Evolutionary conservation across 208 protist species (phyloP).

Genomic region (Trypanosoma scelopori): DNA sequence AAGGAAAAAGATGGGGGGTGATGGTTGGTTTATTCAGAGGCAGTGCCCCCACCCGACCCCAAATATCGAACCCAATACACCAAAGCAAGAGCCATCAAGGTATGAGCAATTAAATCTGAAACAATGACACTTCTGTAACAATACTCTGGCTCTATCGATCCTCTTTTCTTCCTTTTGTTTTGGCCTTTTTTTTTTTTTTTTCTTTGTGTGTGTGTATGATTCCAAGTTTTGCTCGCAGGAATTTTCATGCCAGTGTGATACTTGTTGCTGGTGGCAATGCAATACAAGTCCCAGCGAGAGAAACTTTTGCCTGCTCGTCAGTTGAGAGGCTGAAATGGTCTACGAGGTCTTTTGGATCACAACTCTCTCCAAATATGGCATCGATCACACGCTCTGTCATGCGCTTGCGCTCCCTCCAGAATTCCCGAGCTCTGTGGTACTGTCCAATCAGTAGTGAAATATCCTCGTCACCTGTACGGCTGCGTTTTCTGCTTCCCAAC

Average conservation of each 20-base stretch:
- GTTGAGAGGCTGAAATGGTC: slow-evolving; percentile 63
- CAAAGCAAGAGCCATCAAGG: neutral
- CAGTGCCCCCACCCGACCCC: too few species aligned
- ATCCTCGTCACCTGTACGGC: slow-evolving; percentile 10
- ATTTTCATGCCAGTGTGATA: slow-evolving; percentile 6
- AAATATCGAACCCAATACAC: too few species aligned
- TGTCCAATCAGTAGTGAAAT: slow-evolving; percentile 25
- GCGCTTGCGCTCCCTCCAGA: slow-evolving; percentile 72
- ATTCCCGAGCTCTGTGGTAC: slow-evolving; percentile 53
- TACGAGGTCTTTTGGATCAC: slow-evolving; percentile 38
- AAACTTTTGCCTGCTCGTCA: slow-evolving; percentile 60
- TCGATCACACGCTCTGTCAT: slow-evolving; percentile 69
- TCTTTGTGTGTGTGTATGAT: too few species aligned
- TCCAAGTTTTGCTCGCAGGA: neutral
- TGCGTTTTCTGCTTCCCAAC: slow-evolving; percentile 8
- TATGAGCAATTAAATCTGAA: neutral
- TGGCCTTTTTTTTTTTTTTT: too few species aligned
- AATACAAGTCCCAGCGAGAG: slow-evolving; percentile 47
- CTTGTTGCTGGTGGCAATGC: slow-evolving; percentile 34
- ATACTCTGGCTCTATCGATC: too few species aligned
- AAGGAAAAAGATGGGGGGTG: too few species aligned
- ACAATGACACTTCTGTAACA: neutral
- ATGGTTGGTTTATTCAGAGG: too few species aligned
- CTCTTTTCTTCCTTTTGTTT: too few species aligned
- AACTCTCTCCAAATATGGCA: slow-evolving; percentile 50